These are phyloP conservation scores for Talaromyces ruber DNA, from an alignment of 495 filamentous ascomycete species.

Conservation along the genomic window DNA sequence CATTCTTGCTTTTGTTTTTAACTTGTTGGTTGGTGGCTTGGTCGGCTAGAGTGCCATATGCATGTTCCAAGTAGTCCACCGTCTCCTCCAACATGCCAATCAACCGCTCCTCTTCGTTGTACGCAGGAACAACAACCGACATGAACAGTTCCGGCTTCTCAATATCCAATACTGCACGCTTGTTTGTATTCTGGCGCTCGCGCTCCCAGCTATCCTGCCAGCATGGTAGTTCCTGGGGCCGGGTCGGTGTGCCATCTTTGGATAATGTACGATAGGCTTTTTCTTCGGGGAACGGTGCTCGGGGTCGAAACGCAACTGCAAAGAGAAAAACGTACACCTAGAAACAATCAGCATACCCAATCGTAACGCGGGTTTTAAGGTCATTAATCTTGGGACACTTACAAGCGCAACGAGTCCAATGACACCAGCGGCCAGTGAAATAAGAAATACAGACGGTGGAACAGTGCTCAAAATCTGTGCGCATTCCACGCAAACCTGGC, in stretches of 20 bases:
- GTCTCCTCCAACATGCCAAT: constrained; percentile 83
- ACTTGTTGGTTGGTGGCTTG: constrained; percentile 7
- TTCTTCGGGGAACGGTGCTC: constrained; percentile 65
- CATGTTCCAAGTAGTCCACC: constrained; percentile 68
- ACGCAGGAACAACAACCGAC: constrained; percentile 89
- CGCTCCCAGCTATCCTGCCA: constrained; percentile 69
- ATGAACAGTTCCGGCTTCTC: constrained; percentile 55
- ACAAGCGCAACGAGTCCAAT: constrained; percentile 31
- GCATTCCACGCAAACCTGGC: constrained; percentile 28
- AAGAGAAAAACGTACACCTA: constrained; percentile 65
- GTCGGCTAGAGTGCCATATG: constrained; percentile 52
- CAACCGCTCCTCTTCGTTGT: constrained; percentile 83
- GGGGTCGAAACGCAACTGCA: constrained; percentile 73
- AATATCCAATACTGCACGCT: constrained; percentile 29
- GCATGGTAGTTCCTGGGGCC: constrained; percentile 61
- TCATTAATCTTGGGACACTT: constrained; percentile 3
- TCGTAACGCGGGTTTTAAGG: neutral
- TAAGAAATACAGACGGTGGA: constrained; percentile 22
- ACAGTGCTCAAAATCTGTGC: constrained; percentile 18
- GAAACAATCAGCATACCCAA: neutral
- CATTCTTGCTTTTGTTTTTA: neutral
- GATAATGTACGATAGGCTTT: constrained; percentile 74
- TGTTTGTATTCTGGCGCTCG: constrained; percentile 31
- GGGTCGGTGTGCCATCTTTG: constrained; percentile 51
- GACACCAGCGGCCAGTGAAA: constrained; percentile 17